Evolutionary conservation across 176 grass and related monocot genomes (phyloP), one percentile per base, ranked within the genome.

Genomic region (Musa acuminata): DNA sequence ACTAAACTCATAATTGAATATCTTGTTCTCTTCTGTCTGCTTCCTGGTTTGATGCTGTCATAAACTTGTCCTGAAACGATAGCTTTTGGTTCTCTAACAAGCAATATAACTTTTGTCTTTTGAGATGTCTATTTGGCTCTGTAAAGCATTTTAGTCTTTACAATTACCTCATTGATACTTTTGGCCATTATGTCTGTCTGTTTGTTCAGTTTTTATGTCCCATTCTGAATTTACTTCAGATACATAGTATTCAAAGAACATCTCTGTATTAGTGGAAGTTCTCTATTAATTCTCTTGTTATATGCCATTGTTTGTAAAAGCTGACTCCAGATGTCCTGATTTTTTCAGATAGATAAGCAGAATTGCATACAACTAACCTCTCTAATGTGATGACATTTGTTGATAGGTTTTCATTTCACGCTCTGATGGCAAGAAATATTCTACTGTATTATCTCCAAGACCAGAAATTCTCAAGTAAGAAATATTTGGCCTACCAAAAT

Each of bases 321-420:
- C 29, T 35, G 3, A 35, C 29, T 35, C 3, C 29, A 35, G 29
- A 35, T 5, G 29, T 35, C 29, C 29, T 35, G 29, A 35, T 35
- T 35, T 35, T 35, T 35, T 35, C 4, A 35, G 29, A 35, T 5
- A 35, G 13, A 58, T 58, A 58, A 6, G 13, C n/a, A 60, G 6
- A 60, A 1, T n/a, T n/a, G 14, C 7, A 60, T 1, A 60, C 57
- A 70, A n/a, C 26, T 48, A 69, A 71, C 16, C 9, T 2, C 35
- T 51, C 2, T 13, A 13, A 51, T 52, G 20, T 13, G 27, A 6
- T 19, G 13, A 49, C 43, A 71, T 54, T 55, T 13, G n/a, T 51
- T 49, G 8, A 16, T 52, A 98, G 94, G 90, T 76, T 16, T 98
- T 98, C 78, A 77, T 93, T 79, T 93, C 84, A 65, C 88, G 84